Evolutionary conservation across 1,284 basidiomycete genomes (phyloP).

Genomic region (Earliella scabrosa): DNA sequence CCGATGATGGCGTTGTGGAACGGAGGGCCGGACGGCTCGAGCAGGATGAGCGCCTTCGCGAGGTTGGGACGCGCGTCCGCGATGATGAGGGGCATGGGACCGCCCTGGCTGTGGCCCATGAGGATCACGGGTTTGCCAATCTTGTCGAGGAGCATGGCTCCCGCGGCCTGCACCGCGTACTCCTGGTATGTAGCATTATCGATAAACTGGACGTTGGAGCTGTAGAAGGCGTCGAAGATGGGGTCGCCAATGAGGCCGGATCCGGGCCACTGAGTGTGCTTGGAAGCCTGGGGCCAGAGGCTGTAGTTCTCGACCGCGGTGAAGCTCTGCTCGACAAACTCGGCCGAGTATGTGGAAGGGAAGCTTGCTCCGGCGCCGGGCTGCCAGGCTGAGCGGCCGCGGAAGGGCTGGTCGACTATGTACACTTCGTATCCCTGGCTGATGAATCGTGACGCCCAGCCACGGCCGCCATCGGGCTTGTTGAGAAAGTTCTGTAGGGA

Average conservation of each 20-base stretch:
- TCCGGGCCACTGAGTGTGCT: not conserved
- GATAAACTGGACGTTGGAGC: not conserved
- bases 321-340: not conserved
- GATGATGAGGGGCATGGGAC: not conserved
- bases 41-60: not conserved
- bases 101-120: not conserved
- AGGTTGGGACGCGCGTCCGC: not conserved
- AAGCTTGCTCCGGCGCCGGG: not conserved
- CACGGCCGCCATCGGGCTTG: not conserved
- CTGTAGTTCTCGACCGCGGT: not conserved
- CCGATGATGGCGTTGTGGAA: not conserved
- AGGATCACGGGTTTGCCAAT: not conserved
- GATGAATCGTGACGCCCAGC: not conserved
- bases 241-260: not conserved
- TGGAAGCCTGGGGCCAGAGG: not conserved
- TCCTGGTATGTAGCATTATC: not conserved
- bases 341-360: not conserved
- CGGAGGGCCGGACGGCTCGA: not conserved
- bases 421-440: not conserved
- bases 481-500: not conserved
- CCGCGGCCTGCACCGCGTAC: not conserved
- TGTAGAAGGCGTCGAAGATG: not conserved
- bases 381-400: not conserved
- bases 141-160: not conserved
- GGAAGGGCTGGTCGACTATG: not conserved